Base-by-base conservation (phyloP, 192 early-diverging fungal genomes). In the Funneliformis mosseae region DNA sequence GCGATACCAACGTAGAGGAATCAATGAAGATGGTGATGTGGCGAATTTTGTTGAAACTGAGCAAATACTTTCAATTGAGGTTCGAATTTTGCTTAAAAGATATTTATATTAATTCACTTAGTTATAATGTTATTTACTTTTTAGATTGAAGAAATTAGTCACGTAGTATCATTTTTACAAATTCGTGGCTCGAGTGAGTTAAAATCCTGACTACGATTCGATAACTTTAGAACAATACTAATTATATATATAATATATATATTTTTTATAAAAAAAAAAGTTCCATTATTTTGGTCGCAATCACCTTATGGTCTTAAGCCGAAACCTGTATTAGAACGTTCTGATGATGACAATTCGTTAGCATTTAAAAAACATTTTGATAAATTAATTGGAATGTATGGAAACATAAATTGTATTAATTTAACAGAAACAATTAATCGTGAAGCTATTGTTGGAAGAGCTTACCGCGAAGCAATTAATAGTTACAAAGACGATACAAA, bases 11-110 rank as follows among this genome's bases (percentile, higher is more conserved):
- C 88, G 93, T 9, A 90, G 98, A 66, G 97, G 98, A 42, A 89
- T 97, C 33, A 93, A 99, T 85, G 91, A 92, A 42, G 63, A 91
- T 21, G 98, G 97, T 3, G 84, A 94, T 76, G 94, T 96, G 3
- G 94, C 98, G 42, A 99, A 99, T 88, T 98, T 93, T 90, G 97
- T 98, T 0, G 98, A 99, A 83, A 98, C 96, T 4, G 97, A 99
- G 83, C 96, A 98, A 85, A 85, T 98, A 27, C 83, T 97, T 5
- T 81, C 89, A 14, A 84, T 91, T n/a, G 87, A 89, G 78, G 85
- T 87, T n/a, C 25, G 28, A 33, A 76, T 50, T 50, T 71, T 21
- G 12, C 9, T 27, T 27, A 59, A 55, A 8, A 46, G 12, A 12
- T 45, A 74, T 74, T 27, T 27, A 23, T 27, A 18, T 71, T 71